A percentile compares a stretch with the other conserved stretches of the same genome.
Evolutionary conservation across 768 basidiomycete genomes (phyloP).

Genomic region (Psilocybe tampanensis): DNA sequence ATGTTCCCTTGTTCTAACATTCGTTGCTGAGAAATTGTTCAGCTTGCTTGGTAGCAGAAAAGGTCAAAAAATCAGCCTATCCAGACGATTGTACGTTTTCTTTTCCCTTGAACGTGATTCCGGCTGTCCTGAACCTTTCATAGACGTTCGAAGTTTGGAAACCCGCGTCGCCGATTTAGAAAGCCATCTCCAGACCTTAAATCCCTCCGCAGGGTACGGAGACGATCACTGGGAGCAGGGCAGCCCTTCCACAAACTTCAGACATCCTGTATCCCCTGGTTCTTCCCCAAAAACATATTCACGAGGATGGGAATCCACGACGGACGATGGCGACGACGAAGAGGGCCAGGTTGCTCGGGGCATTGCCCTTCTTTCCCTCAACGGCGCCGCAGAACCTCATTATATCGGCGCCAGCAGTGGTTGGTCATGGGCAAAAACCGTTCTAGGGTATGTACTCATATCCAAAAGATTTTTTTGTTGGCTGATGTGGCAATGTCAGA

Average conservation of each 20-base stretch:
- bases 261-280: neutral
- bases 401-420: conserved; percentile 11
- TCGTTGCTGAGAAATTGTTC: neutral
- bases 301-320: conserved; percentile 7
- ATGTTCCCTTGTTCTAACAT: neutral
- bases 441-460: neutral
- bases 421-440: conserved; percentile 11
- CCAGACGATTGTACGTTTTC: conserved; percentile 6
- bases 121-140: neutral
- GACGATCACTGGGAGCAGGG: conserved; percentile 11
- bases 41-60: conserved; percentile 6
- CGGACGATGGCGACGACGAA: conserved; percentile 6
- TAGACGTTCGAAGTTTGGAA: conserved; percentile 8
- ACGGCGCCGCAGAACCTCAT: conserved; percentile 9
- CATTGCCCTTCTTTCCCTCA: conserved; percentile 6
- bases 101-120: neutral
- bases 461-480: neutral
- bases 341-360: conserved; percentile 8
- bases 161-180: conserved; percentile 10
- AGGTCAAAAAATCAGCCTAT: conserved; percentile 10
- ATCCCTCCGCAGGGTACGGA: conserved; percentile 6
- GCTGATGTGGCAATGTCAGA: neutral
- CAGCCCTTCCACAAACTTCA: neutral
- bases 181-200: conserved; percentile 2
- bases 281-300: neutral